Conservation (phyloP, 2,329 filamentous ascomycete genomes). For the Penicillium aurantiogriseum region DNA sequence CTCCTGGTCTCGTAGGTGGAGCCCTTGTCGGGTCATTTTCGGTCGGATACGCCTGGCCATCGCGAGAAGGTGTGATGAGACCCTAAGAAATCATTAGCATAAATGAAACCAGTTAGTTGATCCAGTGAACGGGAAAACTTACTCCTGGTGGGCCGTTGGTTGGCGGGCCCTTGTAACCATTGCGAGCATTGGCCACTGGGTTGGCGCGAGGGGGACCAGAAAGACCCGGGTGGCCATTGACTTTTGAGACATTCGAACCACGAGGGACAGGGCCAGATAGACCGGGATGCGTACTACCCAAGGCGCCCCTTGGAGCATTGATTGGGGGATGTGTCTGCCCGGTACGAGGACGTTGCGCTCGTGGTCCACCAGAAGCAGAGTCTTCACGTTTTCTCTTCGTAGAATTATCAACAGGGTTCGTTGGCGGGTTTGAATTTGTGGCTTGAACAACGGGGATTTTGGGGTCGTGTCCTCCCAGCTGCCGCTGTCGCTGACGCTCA, state of each 20-base stretch:
- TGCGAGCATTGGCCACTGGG: not conserved
- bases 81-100: constrained; percentile 32
- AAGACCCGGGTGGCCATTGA: not conserved
- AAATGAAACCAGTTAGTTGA: constrained; percentile 14
- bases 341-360: constrained; percentile 30
- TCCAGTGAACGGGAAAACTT: constrained; percentile 3
- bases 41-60: constrained; percentile 34
- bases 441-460: constrained; percentile 44
- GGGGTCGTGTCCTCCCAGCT: constrained; percentile 47
- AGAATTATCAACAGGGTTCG: constrained; percentile 14
- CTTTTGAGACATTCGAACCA: not conserved
- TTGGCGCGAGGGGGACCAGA: not conserved
- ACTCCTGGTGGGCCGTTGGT: constrained; percentile 13
- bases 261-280: not conserved
- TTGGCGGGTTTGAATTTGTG: constrained; percentile 20
- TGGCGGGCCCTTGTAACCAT: constrained; percentile 20
- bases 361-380: constrained; percentile 24
- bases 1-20: constrained; percentile 16
- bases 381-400: constrained; percentile 38
- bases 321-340: constrained; percentile 23
- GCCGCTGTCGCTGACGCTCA: constrained; percentile 41
- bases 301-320: constrained; percentile 22
- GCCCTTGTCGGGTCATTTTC: constrained; percentile 15
- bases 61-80: constrained; percentile 42
- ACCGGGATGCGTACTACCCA: not conserved